A percentile compares a stretch with the other conserved stretches of the same genome.
These are phyloP conservation scores for Halenospora varia DNA, from an alignment of 495 filamentous ascomycete species.

Conservation along the genomic window DNA sequence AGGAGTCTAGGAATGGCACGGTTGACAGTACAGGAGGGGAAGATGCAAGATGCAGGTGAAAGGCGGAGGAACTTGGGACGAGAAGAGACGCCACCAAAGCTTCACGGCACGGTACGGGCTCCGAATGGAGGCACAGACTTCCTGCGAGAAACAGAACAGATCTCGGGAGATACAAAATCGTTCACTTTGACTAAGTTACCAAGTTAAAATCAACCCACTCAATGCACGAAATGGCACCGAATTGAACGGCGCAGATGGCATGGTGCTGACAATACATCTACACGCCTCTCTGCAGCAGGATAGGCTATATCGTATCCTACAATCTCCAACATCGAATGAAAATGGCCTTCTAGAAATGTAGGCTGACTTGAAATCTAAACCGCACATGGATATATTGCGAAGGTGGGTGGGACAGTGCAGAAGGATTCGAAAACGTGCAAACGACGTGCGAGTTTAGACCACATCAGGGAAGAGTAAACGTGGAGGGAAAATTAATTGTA, in stretches of 20 bases:
- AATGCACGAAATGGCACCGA: too few species aligned
- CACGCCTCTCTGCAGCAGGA: too few species aligned
- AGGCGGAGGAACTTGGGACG: background rate
- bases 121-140: constrained; percentile 1
- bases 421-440: background rate
- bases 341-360: background rate
- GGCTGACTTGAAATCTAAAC: background rate
- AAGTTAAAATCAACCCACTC: background rate
- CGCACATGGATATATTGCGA: background rate
- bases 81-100: background rate
- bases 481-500: background rate
- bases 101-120: background rate
- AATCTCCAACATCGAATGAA: too few species aligned
- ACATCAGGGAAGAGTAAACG: too few species aligned
- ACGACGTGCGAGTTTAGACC: background rate
- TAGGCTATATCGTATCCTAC: too few species aligned
- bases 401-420: background rate
- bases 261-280: background rate
- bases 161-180: background rate
- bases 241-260: too few species aligned
- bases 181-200: background rate
- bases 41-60: background rate
- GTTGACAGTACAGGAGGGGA: background rate
- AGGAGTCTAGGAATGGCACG: background rate
- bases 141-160: background rate